Evolutionary conservation across 2,329 filamentous ascomycete species (phyloP).

Genomic region (Albophoma yamanashiensis): DNA sequence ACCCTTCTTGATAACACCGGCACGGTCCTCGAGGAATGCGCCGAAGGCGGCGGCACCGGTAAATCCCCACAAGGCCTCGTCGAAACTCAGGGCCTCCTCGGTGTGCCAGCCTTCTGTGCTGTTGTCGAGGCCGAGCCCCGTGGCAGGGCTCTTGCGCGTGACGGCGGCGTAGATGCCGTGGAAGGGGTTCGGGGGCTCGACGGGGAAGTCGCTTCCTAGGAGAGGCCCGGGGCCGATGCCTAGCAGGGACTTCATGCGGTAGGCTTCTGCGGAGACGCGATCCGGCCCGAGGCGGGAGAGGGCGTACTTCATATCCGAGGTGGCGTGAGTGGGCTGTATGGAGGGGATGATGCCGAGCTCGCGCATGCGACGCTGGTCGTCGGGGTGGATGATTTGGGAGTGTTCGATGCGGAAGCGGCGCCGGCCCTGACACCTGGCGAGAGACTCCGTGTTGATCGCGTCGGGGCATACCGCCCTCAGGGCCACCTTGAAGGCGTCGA

Average conservation of each 20-base stretch:
- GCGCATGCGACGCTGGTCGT: conserved; percentile 50
- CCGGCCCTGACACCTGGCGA: conserved; percentile 39
- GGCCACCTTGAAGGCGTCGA: conserved; percentile 51
- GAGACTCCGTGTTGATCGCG: conserved; percentile 25
- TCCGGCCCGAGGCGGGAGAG: conserved; percentile 44
- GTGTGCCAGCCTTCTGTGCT: conserved; percentile 44
- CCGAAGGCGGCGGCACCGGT: conserved; percentile 48
- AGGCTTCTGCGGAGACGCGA: conserved; percentile 46
- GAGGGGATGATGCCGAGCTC: conserved; percentile 53
- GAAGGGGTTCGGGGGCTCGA: conserved; percentile 58
- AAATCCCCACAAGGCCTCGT: conserved; percentile 52
- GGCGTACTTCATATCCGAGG: conserved; percentile 60
- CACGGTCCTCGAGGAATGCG: conserved; percentile 46
- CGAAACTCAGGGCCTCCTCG: conserved; percentile 46
- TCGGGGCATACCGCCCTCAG: conserved; percentile 41
- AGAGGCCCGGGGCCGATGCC: conserved; percentile 39
- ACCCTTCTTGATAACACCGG: conserved; percentile 48
- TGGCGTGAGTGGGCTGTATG: conserved; percentile 63
- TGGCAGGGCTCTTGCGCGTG: conserved; percentile 47
- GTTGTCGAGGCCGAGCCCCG: conserved; percentile 37
- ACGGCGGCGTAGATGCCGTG: conserved; percentile 60
- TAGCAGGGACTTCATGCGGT: conserved; percentile 54
- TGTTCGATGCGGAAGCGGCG: conserved; percentile 60
- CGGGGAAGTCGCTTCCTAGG: conserved; percentile 61
- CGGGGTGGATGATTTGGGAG: conserved; percentile 57